Evolutionary conservation across 495 filamentous ascomycete genomes (phyloP), one percentile per base, ranked within the genome.

Genomic region (Penicillium taxi): DNA sequence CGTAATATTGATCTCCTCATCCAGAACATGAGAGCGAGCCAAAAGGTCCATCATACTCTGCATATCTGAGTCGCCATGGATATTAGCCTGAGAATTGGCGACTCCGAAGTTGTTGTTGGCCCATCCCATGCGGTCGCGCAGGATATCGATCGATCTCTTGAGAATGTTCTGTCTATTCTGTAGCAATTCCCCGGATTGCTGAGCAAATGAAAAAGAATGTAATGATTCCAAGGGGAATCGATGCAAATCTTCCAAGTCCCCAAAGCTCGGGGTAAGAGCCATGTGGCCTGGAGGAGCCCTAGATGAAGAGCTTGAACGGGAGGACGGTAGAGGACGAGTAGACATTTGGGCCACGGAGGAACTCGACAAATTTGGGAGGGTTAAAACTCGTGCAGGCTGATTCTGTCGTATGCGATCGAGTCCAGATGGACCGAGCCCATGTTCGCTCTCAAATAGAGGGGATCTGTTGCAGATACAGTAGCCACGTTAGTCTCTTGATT

Each of bases 131-230:
- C 81, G 87, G 55, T 96, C 89, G 51, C 84, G 80, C 90, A 99
- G 91, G 55, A 96, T 96, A 60, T 96, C 93, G 43, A 98, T 82
- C 9, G 88, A 93, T 36, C 88, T 72, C 55, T 95, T 96, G 49
- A 99, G 55, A 13, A 94, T 81, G 63, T 87, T 96, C 53, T 96
- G 93, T 30, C 93, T 77, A 52, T 69, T 95, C 51, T 94, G 84
- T 18, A 96, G 73, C 28, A 82, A 69, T 48, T 96, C 89, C 52
- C 94, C 90, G 4, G 89, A 88, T 59, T 94, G 90, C 40, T 95
- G 86, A 3, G 93, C 86, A 58, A 99, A 99, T 20, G 93, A 96
- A 64, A 99, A 99, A 0, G 93, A 96, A 56, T 99, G 91, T 39
- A 99, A 62, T 1, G 91, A 99, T 59, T 99, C 91, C 48, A 84